phyloP scores from a whole-genome alignment of 2,329 filamentous ascomycete genomes.

The Phyllosticta citriasiana region DNA sequence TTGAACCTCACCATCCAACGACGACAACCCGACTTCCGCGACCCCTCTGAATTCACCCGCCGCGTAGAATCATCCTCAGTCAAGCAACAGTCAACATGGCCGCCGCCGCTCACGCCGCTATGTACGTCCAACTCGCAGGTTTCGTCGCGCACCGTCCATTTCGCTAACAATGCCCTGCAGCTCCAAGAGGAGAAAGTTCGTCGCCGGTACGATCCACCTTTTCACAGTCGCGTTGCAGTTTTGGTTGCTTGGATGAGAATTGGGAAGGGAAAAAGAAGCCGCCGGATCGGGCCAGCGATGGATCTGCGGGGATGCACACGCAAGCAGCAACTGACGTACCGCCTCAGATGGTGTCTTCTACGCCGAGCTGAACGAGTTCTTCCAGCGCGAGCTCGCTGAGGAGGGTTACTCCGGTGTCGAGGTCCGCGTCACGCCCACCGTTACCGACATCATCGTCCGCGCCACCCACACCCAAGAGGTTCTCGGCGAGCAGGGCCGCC shows the following conservation, averaged over 20 bases:
- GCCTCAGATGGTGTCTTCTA: conserved; percentile 92
- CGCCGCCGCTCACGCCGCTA: conserved; percentile 29
- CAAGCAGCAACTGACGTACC: conserved; percentile 1
- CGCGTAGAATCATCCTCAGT: conserved; percentile 23
- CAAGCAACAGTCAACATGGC: conserved; percentile 29
- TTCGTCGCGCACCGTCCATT: not conserved
- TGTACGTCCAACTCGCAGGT: conserved; percentile 22
- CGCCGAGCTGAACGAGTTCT: conserved; percentile 99
- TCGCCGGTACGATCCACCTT: conserved; percentile 33
- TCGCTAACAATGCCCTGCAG: conserved; percentile 38
- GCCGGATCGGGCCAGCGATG: not conserved
- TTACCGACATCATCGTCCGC: conserved; percentile 99
- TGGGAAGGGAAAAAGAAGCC: not conserved
- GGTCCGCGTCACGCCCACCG: conserved; percentile 98
- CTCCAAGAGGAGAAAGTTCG: conserved; percentile 74
- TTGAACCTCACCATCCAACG: conserved; percentile 18
- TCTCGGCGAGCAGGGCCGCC: conserved; percentile 98
- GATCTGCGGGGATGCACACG: conserved; percentile 12
- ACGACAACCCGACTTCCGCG: conserved; percentile 18
- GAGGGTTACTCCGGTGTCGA: conserved; percentile 99
- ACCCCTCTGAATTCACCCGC: conserved; percentile 22
- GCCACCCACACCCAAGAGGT: conserved; percentile 99
- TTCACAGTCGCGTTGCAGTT: conserved; percentile 8
- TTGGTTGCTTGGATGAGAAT: not conserved
- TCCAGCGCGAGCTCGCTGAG: conserved; percentile 99